These are phyloP conservation scores for Hyphopichia burtonii DNA, from an alignment of 1,139 yeast species.

Conservation along the genomic window DNA sequence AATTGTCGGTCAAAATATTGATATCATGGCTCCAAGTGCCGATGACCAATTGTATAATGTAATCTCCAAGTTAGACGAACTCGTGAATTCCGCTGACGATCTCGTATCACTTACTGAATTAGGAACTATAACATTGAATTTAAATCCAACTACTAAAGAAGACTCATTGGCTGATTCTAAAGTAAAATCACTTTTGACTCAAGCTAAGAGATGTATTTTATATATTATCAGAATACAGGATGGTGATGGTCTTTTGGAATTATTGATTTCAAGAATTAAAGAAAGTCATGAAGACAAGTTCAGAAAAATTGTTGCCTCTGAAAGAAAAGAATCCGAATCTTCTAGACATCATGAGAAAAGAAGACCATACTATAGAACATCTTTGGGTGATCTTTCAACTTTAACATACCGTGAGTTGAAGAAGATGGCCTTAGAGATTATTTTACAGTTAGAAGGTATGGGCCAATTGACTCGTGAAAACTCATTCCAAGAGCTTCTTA, in stretches of 20 bases:
- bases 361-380: conserved; percentile 38
- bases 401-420: conserved; percentile 76
- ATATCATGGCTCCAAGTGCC: conserved; percentile 44
- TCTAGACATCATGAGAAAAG: conserved; percentile 21
- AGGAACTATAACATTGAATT: conserved; percentile 35
- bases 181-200: conserved; percentile 60
- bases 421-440: conserved; percentile 68
- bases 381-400: conserved; percentile 53
- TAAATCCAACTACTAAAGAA: conserved; percentile 54
- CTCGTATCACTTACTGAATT: conserved; percentile 41
- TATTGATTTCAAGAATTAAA: conserved; percentile 69
- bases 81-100: conserved; percentile 38
- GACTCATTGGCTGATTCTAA: conserved; percentile 45
- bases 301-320: conserved; percentile 52
- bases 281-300: conserved; percentile 67
- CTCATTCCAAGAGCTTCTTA: conserved; percentile 75
- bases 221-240: conserved; percentile 83
- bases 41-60: conserved; percentile 60
- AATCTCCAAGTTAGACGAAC: conserved; percentile 28
- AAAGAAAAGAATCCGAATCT: conserved; percentile 30
- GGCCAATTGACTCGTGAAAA: conserved; percentile 67
- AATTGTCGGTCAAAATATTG: conserved; percentile 52
- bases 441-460: conserved; percentile 71
- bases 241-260: conserved; percentile 68
- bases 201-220: conserved; percentile 76